phyloP scores from a whole-genome alignment of 2,329 filamentous ascomycete genomes.

The Westerdykella sp. region DNA sequence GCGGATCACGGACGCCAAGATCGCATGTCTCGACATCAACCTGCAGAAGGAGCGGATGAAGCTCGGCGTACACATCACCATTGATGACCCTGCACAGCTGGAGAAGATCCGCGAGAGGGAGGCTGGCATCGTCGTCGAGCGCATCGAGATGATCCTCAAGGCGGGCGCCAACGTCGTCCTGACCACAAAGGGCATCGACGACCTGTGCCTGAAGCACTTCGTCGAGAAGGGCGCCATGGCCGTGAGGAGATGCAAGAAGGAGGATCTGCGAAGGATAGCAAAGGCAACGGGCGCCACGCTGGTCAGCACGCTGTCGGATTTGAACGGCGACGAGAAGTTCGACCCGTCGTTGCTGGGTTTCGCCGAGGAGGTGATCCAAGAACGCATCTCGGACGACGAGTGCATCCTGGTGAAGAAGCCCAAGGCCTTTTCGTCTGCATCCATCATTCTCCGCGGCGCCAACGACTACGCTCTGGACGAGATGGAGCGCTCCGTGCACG shows the following conservation, averaged over 20 bases:
- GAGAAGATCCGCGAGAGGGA: constrained; percentile 95
- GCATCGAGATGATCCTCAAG: constrained; percentile 96
- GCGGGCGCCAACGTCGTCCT: constrained; percentile 92
- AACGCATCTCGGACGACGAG: constrained; percentile 97
- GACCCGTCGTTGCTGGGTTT: constrained; percentile 82
- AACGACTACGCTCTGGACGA: constrained; percentile 97
- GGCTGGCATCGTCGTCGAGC: constrained; percentile 85
- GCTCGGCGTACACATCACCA: constrained; percentile 94
- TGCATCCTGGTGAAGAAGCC: constrained; percentile 96
- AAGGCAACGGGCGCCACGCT: constrained; percentile 92
- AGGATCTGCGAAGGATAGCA: constrained; percentile 91
- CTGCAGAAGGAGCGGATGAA: constrained; percentile 99
- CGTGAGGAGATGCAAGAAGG: constrained; percentile 95
- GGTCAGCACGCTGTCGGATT: constrained; percentile 85
- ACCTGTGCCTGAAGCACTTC: constrained; percentile 89
- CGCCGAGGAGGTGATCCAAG: constrained; percentile 94
- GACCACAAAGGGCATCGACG: constrained; percentile 98
- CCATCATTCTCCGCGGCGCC: constrained; percentile 88
- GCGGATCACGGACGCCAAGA: constrained; percentile 86
- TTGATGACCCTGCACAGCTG: constrained; percentile 93
- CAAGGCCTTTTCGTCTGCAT: constrained; percentile 88
- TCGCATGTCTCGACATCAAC: constrained; percentile 96
- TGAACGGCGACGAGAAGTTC: constrained; percentile 97
- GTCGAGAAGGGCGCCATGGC: constrained; percentile 94
- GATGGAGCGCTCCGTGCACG: constrained; percentile 98